phyloP scores from a whole-genome alignment of 148 eudicot genomes.

The Bassia scoparia region DNA sequence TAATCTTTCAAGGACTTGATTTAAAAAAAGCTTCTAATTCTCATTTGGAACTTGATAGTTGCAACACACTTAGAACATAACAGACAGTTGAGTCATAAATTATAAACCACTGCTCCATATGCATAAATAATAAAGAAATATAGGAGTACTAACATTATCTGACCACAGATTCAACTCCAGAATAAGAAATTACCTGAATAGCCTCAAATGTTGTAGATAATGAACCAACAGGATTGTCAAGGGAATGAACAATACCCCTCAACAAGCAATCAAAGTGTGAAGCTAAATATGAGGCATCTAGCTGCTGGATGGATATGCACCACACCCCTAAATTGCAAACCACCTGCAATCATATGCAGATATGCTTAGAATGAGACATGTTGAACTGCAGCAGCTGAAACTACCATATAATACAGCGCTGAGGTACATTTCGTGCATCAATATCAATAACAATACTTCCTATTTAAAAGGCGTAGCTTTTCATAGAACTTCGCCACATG shows the following conservation, averaged over 20 bases:
- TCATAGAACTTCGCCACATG: too few species aligned
- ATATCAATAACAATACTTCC: too few species aligned
- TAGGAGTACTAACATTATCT: too few species aligned
- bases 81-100: not conserved
- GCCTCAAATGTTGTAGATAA: slow-evolving; percentile 81
- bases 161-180: not conserved
- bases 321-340: slow-evolving; percentile 86
- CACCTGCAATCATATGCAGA: slow-evolving; percentile 40
- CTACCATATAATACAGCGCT: not conserved
- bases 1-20: not conserved
- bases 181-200: slow-evolving; percentile 55
- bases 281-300: slow-evolving; percentile 41
- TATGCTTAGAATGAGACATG: too few species aligned
- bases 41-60: not conserved
- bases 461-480: too few species aligned
- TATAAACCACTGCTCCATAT: not conserved
- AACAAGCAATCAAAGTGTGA: slow-evolving; percentile 51
- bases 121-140: not conserved
- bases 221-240: slow-evolving; percentile 85
- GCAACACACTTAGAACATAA: not conserved
- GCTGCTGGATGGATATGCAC: slow-evolving; percentile 87
- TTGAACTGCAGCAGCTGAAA: slow-evolving; percentile 11
- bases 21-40: not conserved
- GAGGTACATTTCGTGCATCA: not conserved
- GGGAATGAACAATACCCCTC: slow-evolving; percentile 62